Evolutionary conservation across 2,329 filamentous ascomycete genomes (phyloP).

Genomic region (Ophiostoma novo-ulmi): DNA sequence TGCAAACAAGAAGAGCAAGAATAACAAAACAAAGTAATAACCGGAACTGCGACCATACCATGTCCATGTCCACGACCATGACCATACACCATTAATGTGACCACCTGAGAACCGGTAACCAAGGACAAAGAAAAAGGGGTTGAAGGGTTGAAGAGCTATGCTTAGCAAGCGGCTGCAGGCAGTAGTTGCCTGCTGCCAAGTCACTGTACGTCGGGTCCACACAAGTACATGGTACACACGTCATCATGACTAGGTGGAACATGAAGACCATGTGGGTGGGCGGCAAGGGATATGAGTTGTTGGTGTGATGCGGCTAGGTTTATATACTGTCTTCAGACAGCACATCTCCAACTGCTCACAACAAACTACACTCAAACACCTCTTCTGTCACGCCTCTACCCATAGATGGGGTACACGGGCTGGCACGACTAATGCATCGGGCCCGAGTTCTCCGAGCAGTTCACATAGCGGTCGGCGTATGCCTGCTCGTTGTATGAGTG

Average conservation of each 20-base stretch:
- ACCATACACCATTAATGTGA: constrained; percentile 5
- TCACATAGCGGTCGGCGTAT: background rate
- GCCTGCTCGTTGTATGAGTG: background rate
- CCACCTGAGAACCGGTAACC: background rate
- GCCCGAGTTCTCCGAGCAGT: background rate
- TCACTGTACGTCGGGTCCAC: background rate
- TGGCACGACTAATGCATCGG: background rate
- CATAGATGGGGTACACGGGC: background rate
- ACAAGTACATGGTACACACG: background rate
- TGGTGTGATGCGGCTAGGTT: background rate
- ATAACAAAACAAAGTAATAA: background rate
- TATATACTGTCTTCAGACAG: background rate
- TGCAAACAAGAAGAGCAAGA: constrained; percentile 19
- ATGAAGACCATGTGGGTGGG: background rate
- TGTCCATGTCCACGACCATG: constrained; percentile 2
- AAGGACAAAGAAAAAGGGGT: constrained; percentile 13
- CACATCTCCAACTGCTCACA: background rate
- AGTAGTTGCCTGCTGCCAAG: no score
- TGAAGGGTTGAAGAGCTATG: background rate
- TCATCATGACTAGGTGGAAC: background rate
- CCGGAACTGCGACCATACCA: constrained; percentile 3
- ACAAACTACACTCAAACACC: background rate
- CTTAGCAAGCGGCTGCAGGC: background rate
- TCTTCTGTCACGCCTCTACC: background rate
- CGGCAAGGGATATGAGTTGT: background rate